Conservation (phyloP, 139 green algal species). For the Trebouxia sp. region DNA sequence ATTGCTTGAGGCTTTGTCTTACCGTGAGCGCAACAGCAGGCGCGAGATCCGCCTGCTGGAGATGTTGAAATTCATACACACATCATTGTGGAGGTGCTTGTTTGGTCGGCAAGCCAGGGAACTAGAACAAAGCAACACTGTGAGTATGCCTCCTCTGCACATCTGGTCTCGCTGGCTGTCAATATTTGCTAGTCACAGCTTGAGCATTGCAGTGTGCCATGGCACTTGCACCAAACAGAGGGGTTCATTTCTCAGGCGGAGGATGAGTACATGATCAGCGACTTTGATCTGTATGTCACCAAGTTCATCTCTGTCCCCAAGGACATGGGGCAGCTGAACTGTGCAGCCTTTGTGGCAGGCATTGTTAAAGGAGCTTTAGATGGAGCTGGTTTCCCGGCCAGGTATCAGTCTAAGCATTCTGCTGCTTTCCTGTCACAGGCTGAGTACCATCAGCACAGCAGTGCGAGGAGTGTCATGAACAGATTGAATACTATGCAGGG, state of each 20-base stretch:
- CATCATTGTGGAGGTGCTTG: constrained; percentile 86
- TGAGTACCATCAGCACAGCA: background rate
- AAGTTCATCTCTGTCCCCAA: constrained; percentile 92
- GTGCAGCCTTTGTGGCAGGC: constrained; percentile 86
- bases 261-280: constrained; percentile 72
- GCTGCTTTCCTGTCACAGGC: background rate
- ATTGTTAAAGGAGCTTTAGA: constrained; percentile 91
- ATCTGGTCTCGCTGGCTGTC: background rate
- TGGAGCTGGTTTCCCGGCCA: constrained; percentile 84
- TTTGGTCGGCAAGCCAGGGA: constrained; percentile 94
- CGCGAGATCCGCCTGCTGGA: constrained; percentile 84
- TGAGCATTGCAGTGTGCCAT: background rate
- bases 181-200: background rate
- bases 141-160: constrained; percentile 40
- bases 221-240: no score
- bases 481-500: constrained; percentile 49
- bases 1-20: constrained; percentile 87
- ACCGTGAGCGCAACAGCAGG: constrained; percentile 70
- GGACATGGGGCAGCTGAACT: constrained; percentile 90
- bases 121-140: constrained; percentile 90
- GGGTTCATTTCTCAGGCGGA: no score
- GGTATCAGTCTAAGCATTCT: constrained; percentile 40
- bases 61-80: constrained; percentile 90
- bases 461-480: background rate
- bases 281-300: constrained; percentile 87